Base-by-base conservation (phyloP, 1,284 basidiomycete genomes). In the Leccinum subspadiceum region DNA sequence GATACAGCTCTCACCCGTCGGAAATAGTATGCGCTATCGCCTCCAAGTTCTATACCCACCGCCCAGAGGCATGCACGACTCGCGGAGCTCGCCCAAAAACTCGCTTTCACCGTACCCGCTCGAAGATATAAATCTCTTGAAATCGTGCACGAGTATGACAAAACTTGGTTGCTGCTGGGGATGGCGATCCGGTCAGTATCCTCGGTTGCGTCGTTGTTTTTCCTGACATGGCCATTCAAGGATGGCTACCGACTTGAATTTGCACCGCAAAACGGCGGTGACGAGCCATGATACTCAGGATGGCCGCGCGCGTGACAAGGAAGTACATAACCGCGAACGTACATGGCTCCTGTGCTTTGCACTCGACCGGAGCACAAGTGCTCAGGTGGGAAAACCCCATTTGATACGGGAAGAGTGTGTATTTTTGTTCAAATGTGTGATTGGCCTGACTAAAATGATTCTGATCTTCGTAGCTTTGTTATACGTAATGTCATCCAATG, bases 91-190 rank as follows among this genome's bases (percentile, higher is more conserved):
- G 91, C 92, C 2, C 92, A 93, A 72, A 92, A 94, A 66, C 84
- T 98, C 15, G 92, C 96, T 0, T 98, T 96, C 72, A 89, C 84
- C 63, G 92, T 96, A 8, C 92, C 83, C 53, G 92, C 86, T 60
- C 79, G 83, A 65, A 92, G 92, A 0, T 97, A 94, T 82, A 99
- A 99, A 76, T 94, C 92, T 24, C 89, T 98, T 51, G 97, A 99
- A 76, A 94, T 96, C 64, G 92, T 94, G 4, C 94, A 94, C 70
- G 97, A 99, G 73, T 94, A 98, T 70, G 96, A 99, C 76, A 89
- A 92, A 69, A 98, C 96, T 0, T 99, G 96, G 95, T 73, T 94
- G 67, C 79, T 94, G 54, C 79, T 96, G 29, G 92, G 93, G 33
- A 92, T 93, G 88, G 92, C 84, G 13, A 92, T 93, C 65, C 80